Percentiles rank a stretch among this genome's conserved stretches.
Conservation (phyloP, 2,329 filamentous ascomycete genomes). For the Trichoderma brevicompactum region DNA sequence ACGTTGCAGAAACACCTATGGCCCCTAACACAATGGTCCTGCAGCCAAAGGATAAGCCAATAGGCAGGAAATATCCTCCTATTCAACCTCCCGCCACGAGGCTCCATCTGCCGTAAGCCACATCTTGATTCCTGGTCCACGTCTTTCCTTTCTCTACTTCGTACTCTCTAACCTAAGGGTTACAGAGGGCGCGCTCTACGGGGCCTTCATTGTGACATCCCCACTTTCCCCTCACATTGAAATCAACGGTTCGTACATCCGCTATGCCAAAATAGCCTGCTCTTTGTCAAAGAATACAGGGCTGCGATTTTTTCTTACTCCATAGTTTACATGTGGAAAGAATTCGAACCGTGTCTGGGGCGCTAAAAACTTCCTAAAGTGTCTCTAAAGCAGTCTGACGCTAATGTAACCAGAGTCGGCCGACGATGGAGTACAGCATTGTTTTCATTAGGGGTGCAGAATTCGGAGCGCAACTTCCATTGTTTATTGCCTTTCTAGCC, state of each 20-base stretch:
- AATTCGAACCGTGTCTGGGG: too few relatives aligned
- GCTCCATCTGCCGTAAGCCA: neutral
- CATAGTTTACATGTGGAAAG: too few relatives aligned
- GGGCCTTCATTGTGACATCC: neutral
- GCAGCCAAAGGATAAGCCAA: neutral
- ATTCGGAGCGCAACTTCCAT: neutral
- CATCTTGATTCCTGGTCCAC: neutral
- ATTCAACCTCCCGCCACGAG: neutral
- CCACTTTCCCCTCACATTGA: constrained; percentile 13
- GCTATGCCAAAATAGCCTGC: constrained; percentile 15
- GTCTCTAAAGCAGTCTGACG: neutral
- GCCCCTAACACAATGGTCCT: neutral
- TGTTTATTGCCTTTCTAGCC: neutral
- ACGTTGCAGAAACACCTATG: too few relatives aligned
- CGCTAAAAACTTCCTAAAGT: too few relatives aligned
- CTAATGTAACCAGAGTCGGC: neutral
- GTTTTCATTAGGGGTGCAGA: neutral
- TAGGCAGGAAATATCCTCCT: neutral
- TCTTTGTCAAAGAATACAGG: constrained; percentile 4
- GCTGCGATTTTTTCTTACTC: too few relatives aligned
- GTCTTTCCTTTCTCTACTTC: neutral
- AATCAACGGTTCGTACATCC: neutral
- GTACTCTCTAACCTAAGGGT: too few relatives aligned
- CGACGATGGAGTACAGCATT: neutral
- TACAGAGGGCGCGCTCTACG: constrained; percentile 18